Evolutionary conservation across 352 stramenopile species (phyloP), one percentile per base, ranked within the genome.

Genomic region (Phytophthora syringae): DNA sequence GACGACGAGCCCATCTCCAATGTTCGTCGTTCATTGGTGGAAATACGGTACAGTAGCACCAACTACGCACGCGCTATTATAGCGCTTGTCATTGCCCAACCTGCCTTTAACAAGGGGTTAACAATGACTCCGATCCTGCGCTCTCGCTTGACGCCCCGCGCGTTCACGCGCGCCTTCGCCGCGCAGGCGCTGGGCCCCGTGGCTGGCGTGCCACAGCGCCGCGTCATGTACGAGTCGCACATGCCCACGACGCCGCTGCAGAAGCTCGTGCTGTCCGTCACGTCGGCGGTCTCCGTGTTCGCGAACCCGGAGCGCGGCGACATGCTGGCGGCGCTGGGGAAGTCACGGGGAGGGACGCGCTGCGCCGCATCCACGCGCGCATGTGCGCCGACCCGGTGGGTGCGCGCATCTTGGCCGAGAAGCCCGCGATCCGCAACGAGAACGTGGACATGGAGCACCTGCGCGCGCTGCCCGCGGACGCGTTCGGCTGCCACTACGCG

Each of bases 281-380:
- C 90, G 20, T 94, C 94, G 34, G 95, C 95, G 10, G 67, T 97
- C 32, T 88, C 87, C 0, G 96, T 98, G 10, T 85, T 99, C 30
- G 30, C 60, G 4, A 88, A 99, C 70, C 97, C 97, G 2, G 94
- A 97, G 49, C 89, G 97, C 27, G 95, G 83, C 21, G 97, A 99
- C 77, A 97, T 98, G 78, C 84, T 99, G 13, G 97, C 97, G 5
- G 79, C 83, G 15, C 78, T 99, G 7, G 97, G 95, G 97, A 99
- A 74, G 86, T 97, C 28, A 99, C 97, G 1, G 82, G 86, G 1
- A 76, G 72, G 4, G 79, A 97, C 13, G 92, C 95, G n/a, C 67
- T 99, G 45, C 86, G 88, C 28, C 58, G 69, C 21, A 86, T 99
- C 44, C 80, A 91, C 22, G 67, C 74, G 47, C 72, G 76, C n/a